A percentile compares a stretch with the other conserved stretches of the same genome.
These are phyloP conservation scores for Phytopythium boreale DNA, from an alignment of 352 stramenopile species.

Conservation along the genomic window DNA sequence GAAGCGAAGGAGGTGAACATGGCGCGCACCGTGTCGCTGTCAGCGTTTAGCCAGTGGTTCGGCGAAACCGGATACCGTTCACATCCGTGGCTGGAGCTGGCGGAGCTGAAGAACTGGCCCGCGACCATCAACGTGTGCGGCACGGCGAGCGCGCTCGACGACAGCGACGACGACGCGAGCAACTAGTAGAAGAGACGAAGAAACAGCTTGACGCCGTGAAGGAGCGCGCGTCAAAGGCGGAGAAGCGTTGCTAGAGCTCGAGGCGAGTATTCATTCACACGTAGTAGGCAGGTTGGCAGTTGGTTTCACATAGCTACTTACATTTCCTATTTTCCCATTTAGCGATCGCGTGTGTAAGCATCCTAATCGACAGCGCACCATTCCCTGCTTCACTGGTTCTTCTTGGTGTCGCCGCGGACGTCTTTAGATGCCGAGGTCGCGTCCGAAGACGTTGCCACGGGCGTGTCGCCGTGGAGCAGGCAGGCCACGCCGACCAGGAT, in stretches of 20 bases:
- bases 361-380: neutral
- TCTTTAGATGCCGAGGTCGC: neutral
- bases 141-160: conserved; percentile 33
- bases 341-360: neutral
- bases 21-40: conserved; percentile 42
- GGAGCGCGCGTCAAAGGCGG: neutral
- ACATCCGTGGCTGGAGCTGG: conserved; percentile 79
- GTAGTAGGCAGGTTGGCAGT: neutral
- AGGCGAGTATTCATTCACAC: neutral
- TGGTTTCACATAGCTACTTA: neutral
- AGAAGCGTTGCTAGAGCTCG: neutral
- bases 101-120: conserved; percentile 76
- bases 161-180: conserved; percentile 13
- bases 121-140: conserved; percentile 67
- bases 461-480: conserved; percentile 60
- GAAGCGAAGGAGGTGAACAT: conserved; percentile 33
- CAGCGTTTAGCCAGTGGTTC: conserved; percentile 79
- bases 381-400: conserved; percentile 12
- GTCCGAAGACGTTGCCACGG: neutral
- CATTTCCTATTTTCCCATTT: neutral
- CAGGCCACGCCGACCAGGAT: conserved; percentile 70
- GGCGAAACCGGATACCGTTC: conserved; percentile 55
- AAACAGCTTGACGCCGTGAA: neutral
- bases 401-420: conserved; percentile 14
- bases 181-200: conserved; percentile 3